A percentile compares a stretch with the other conserved stretches of the same genome.
These are phyloP conservation scores for Gossypium australe DNA, from an alignment of 345 rosid genomes.

Conservation along the genomic window DNA sequence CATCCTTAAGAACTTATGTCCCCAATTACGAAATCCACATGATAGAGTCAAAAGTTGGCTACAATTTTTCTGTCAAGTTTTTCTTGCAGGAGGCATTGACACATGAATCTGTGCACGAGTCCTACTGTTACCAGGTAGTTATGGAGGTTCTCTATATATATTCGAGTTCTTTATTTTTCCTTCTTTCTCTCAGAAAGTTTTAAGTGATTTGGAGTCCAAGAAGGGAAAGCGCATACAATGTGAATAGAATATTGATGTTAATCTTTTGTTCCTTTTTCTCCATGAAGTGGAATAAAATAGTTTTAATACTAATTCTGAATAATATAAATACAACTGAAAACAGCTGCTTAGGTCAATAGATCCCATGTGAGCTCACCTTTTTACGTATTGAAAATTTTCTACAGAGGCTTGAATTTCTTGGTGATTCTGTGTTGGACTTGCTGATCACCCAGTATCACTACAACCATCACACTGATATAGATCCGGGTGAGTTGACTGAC, in stretches of 20 bases:
- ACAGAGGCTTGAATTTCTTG: slow-evolving; percentile 94
- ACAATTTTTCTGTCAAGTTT: slow-evolving; percentile 52
- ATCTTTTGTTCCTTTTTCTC: no score
- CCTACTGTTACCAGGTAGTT: slow-evolving; percentile 65
- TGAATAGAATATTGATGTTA: neutral
- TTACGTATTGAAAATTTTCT: slow-evolving; percentile 9
- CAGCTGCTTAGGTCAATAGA: neutral
- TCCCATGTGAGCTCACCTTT: neutral
- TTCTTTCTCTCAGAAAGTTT: neutral
- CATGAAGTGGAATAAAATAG: no score
- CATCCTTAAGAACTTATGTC: slow-evolving; percentile 35
- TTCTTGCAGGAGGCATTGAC: slow-evolving; percentile 79
- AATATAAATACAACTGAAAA: neutral
- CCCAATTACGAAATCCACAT: slow-evolving; percentile 40
- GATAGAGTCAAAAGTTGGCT: slow-evolving; percentile 59
- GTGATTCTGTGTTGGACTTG: slow-evolving; percentile 81
- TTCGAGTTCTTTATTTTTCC: neutral
- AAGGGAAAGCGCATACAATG: neutral
- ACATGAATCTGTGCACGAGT: slow-evolving; percentile 50
- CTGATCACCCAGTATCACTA: slow-evolving; percentile 77
- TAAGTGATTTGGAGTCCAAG: neutral
- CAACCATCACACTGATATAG: slow-evolving; percentile 49
- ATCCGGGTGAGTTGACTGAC: slow-evolving; percentile 91
- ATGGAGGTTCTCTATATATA: slow-evolving; percentile 2
- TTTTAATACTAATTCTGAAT: neutral